Conservation (phyloP, 1,284 basidiomycete genomes). For the Psilocybe mexicana region DNA sequence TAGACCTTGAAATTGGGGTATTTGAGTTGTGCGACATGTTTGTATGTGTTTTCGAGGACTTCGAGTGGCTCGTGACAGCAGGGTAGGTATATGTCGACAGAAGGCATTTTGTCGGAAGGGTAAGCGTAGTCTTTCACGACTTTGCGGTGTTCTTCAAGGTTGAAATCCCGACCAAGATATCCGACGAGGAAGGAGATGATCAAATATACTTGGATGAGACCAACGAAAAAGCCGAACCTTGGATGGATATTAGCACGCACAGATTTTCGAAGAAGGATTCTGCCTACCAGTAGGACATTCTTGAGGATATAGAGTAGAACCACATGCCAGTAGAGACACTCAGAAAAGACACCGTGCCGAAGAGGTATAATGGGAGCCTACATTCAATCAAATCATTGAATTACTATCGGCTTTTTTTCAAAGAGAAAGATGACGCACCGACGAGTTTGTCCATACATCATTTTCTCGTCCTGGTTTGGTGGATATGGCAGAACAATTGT, state of each 20-base stretch:
- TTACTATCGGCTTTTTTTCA: not conserved
- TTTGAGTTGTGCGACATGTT: constrained; percentile 24
- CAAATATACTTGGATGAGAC: constrained; percentile 25
- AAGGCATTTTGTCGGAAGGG: constrained; percentile 19
- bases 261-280: not conserved
- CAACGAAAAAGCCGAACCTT: constrained; percentile 22
- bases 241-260: not conserved
- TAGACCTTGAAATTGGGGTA: constrained; percentile 27
- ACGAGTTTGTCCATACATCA: constrained; percentile 24
- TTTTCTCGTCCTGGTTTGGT: constrained; percentile 24
- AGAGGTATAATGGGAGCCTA: constrained; percentile 23
- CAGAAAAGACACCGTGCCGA: constrained; percentile 26
- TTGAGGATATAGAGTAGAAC: constrained; percentile 25
- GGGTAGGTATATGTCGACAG: constrained; percentile 29
- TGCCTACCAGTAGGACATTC: constrained; percentile 25
- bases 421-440: constrained; percentile 14
- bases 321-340: constrained; percentile 26
- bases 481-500: constrained; percentile 22
- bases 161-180: constrained; percentile 25
- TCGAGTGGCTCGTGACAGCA: constrained; percentile 29
- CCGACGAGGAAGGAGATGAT: constrained; percentile 25
- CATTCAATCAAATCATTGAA: not conserved
- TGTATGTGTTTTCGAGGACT: constrained; percentile 30
- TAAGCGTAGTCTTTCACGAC: constrained; percentile 20
- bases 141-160: constrained; percentile 20